Evolutionary conservation across 495 filamentous ascomycete genomes (phyloP).

Genomic region (Talaromyces adpressus): DNA sequence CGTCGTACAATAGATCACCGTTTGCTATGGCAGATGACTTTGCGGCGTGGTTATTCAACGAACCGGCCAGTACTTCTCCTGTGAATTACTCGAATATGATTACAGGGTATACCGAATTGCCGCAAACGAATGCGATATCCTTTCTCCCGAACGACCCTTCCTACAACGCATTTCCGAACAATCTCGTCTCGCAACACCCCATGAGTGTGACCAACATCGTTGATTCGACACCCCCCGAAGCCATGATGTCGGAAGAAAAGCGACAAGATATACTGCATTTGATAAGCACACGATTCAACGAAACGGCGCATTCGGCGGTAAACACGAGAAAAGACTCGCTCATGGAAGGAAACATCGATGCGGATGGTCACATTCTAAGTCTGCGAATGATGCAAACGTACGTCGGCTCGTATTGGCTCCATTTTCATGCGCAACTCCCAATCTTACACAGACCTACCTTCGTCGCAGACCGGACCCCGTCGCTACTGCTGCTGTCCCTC

Average conservation of each 20-base stretch:
- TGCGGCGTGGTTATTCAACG: slow-evolving; percentile 84
- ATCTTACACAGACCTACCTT: slow-evolving; percentile 95
- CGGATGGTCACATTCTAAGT: slow-evolving; percentile 73
- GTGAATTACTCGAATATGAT: slow-evolving; percentile 27
- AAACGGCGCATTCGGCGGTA: slow-evolving; percentile 67
- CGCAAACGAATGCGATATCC: slow-evolving; percentile 29
- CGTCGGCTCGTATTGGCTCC: slow-evolving; percentile 87
- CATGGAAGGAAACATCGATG: slow-evolving; percentile 68
- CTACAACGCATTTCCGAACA: slow-evolving; percentile 27
- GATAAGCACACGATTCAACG: slow-evolving; percentile 76
- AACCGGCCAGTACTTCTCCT: slow-evolving; percentile 31
- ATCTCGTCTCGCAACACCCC: slow-evolving; percentile 54
- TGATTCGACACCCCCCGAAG: slow-evolving; percentile 74
- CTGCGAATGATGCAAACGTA: slow-evolving; percentile 93
- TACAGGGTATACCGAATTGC: slow-evolving; percentile 40
- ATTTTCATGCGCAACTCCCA: slow-evolving; percentile 91
- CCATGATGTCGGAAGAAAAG: slow-evolving; percentile 80
- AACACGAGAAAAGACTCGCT: slow-evolving; percentile 71
- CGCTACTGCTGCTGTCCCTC: slow-evolving; percentile 81
- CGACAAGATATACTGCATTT: slow-evolving; percentile 76
- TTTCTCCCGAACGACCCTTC: slow-evolving; percentile 35
- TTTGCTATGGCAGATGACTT: slow-evolving; percentile 89
- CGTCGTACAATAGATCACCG: slow-evolving; percentile 68
- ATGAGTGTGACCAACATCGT: slow-evolving; percentile 90
- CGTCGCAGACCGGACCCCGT: slow-evolving; percentile 75